phyloP scores from a whole-genome alignment of 2,329 filamentous ascomycete genomes.

The Xylaria sp. region DNA sequence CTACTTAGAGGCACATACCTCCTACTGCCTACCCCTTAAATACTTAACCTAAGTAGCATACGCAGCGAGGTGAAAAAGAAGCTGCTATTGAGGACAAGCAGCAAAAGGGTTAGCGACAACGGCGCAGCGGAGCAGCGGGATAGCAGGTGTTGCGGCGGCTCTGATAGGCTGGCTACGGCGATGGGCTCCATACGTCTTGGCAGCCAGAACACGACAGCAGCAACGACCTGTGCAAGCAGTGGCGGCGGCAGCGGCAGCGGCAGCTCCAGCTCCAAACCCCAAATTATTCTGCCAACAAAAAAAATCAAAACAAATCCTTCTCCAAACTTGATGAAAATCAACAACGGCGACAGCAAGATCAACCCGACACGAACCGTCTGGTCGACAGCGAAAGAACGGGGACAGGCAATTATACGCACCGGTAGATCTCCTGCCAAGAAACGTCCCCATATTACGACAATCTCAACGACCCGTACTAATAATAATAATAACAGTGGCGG shows the following conservation, averaged over 20 bases:
- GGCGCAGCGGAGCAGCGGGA: background rate
- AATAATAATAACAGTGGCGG: background rate
- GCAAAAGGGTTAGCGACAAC: slow-evolving; percentile 6
- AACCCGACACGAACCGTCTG: slow-evolving; percentile 12
- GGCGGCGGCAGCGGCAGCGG: background rate
- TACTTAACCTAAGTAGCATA: no score
- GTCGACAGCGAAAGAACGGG: slow-evolving; percentile 24
- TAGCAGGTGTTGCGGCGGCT: background rate
- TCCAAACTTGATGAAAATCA: background rate
- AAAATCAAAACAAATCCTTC: slow-evolving; percentile 29
- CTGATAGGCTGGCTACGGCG: slow-evolving; percentile 5
- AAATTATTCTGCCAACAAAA: slow-evolving; percentile 16
- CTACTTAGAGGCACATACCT: background rate
- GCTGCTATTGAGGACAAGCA: background rate
- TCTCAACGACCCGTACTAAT: slow-evolving; percentile 34
- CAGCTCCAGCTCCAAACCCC: slow-evolving; percentile 21
- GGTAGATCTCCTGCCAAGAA: slow-evolving; percentile 25
- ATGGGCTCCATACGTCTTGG: slow-evolving; percentile 29
- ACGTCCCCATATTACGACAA: slow-evolving; percentile 32
- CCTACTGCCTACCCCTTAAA: no score
- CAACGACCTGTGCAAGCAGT: background rate
- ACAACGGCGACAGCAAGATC: background rate
- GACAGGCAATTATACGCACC: slow-evolving; percentile 21
- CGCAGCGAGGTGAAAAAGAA: no score
- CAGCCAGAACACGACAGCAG: slow-evolving; percentile 23